Conservation (phyloP, 1,284 basidiomycete genomes). For the Takashimella koratensis region DNA sequence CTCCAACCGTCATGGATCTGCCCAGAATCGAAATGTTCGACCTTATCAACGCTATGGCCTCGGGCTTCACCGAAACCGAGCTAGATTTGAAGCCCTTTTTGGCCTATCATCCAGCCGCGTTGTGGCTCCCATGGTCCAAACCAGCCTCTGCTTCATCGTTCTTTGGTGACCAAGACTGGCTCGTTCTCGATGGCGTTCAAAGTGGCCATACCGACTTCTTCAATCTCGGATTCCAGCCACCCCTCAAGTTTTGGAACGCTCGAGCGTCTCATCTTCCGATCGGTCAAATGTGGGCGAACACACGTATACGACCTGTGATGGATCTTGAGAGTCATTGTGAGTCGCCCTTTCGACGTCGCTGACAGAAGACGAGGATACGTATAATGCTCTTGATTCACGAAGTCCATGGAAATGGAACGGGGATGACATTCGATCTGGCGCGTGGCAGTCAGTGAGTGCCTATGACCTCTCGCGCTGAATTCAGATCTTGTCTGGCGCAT, state of each 20-base stretch:
- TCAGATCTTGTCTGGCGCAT: slow-evolving; percentile 2
- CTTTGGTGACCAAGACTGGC: not conserved
- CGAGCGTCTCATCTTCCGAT: not conserved
- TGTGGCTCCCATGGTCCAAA: not conserved
- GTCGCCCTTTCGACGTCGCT: not conserved
- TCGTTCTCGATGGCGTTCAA: not conserved
- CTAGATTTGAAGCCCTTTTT: not conserved
- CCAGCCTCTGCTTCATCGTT: not conserved
- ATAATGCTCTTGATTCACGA: not conserved
- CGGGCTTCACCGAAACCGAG: not conserved
- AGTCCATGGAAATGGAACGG: slow-evolving; percentile 1
- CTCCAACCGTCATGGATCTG: too few species aligned
- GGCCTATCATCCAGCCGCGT: not conserved
- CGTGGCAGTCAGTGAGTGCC: slow-evolving; percentile 8
- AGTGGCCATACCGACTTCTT: not conserved
- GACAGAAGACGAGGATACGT: slow-evolving; percentile 2
- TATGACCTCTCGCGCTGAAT: not conserved
- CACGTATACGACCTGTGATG: slow-evolving; percentile 2
- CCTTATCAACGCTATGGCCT: too few species aligned
- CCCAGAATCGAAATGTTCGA: too few species aligned
- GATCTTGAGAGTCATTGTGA: slow-evolving; percentile 8
- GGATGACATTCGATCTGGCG: slow-evolving; percentile 3
- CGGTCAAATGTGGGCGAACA: slow-evolving; percentile 1
- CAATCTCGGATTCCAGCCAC: not conserved
- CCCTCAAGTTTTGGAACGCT: slow-evolving; percentile 7